Evolutionary conservation across 495 filamentous ascomycete species (phyloP).

Genomic region (Viridothelium virens): DNA sequence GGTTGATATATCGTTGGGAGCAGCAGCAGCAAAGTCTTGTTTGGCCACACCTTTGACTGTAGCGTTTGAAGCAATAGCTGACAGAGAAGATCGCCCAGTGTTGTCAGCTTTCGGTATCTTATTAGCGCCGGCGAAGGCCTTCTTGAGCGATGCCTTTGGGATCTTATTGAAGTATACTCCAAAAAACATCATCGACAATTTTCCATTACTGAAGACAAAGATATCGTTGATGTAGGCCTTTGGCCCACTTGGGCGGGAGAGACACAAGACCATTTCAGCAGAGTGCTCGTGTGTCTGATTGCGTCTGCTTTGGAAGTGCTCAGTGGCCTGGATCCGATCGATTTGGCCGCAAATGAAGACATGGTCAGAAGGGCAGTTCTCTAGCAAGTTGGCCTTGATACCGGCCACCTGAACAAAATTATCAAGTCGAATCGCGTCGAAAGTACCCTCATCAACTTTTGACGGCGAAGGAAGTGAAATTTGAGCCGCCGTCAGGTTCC

Average conservation of each 20-base stretch:
- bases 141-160: not conserved
- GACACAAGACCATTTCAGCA: not conserved
- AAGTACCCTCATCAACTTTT: not conserved
- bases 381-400: not conserved
- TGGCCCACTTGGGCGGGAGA: not conserved
- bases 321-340: not conserved
- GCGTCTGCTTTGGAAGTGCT: not conserved
- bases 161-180: not conserved
- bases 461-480: not conserved
- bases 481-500: not conserved
- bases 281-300: not conserved
- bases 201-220: not conserved
- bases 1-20: not conserved
- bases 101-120: not conserved
- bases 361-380: not conserved
- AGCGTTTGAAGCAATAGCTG: not conserved
- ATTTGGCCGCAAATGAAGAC: not conserved
- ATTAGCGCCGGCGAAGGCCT: not conserved
- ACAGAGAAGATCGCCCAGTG: not conserved
- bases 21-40: not conserved
- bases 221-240: not conserved
- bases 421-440: not conserved
- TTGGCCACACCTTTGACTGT: not conserved
- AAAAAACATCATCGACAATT: not conserved
- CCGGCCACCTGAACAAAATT: conserved; percentile 1